Percentiles rank a stretch among this genome's conserved stretches.
Conservation (phyloP, 108 stramenopile species). For the Fistulifera pelliculosa region DNA sequence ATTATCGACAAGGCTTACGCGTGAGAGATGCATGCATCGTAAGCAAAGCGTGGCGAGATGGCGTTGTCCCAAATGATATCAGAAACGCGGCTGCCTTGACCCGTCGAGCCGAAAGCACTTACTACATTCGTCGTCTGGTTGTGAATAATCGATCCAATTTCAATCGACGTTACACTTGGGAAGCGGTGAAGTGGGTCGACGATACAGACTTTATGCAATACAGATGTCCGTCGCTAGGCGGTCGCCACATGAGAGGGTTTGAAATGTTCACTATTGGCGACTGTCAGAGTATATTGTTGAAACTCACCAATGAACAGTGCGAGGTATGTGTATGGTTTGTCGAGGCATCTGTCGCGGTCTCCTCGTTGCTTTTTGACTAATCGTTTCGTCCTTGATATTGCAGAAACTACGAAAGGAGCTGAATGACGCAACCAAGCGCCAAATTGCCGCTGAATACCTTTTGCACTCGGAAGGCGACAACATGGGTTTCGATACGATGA, state of each 20-base stretch:
- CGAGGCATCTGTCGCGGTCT: constrained; percentile 1
- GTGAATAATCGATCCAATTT: neutral
- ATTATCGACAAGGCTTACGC: constrained; percentile 53
- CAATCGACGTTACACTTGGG: constrained; percentile 33
- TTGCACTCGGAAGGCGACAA: constrained; percentile 54
- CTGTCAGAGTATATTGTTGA: constrained; percentile 80
- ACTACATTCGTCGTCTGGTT: constrained; percentile 40
- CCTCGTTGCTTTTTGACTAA: neutral
- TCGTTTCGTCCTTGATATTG: neutral
- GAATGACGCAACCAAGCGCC: constrained; percentile 50
- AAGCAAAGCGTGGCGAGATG: constrained; percentile 85
- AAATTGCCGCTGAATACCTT: constrained; percentile 68
- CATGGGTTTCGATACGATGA: constrained; percentile 53
- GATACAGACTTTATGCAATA: constrained; percentile 64
- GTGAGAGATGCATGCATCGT: constrained; percentile 81
- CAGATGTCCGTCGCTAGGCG: constrained; percentile 68
- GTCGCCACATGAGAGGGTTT: constrained; percentile 67
- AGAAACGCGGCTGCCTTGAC: constrained; percentile 61
- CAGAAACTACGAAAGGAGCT: constrained; percentile 45
- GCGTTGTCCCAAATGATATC: constrained; percentile 71
- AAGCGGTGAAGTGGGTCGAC: constrained; percentile 72
- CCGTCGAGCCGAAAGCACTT: constrained; percentile 39
- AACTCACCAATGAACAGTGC: constrained; percentile 71
- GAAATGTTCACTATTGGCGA: constrained; percentile 88
- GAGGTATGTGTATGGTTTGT: constrained; percentile 25